Evolutionary conservation across 768 basidiomycete species (phyloP), one percentile per base, ranked within the genome.

Genomic region (Termitomyces sp.): DNA sequence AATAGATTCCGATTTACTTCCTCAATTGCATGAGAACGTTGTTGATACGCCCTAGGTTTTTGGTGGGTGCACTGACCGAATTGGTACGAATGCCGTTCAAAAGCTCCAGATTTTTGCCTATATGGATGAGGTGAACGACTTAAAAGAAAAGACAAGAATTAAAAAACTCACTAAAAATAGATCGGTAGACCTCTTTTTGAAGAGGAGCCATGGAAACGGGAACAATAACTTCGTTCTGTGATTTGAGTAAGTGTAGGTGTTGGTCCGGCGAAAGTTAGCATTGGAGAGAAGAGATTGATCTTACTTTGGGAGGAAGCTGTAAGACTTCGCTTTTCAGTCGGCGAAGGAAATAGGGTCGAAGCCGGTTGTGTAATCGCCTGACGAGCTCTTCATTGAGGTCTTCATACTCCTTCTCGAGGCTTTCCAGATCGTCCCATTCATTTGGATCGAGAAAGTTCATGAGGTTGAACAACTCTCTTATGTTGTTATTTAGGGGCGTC

Each of bases 401-500:
- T 58, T 83, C 84, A 60, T 93, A 87, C 56, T 91, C 79, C 61
- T 80, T 82, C 55, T 88, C 86, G 11, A 98, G 75, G 6, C 68
- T 77, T 63, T 87, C 83, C 20, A 98, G 73, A 65, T 98, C 84
- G 5, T 71, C 66, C 91, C 91, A 92, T 57, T 88, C 76, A 12
- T 70, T 60, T 5, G 89, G 83, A 66, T 94, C 91, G 16, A 98
- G 80, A 74, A 98, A 98, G 67, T 94, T 91, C 86, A 99, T 94
- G 40, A 99, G 78, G 68, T 95, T 98, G 77, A 98, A 96, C 23
- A 99, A 71, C 70, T 99, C 97, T 44, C 92, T 81, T 22, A 99
- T 88, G 65, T 98, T 98, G 75, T 98, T 98, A 70, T 98, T 98
- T 54, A 98, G 70, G 0, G 96, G 96, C 0, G 97, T 98, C 81